A percentile compares a stretch with the other conserved stretches of the same genome.
These are phyloP conservation scores for Camelina laxa DNA, from an alignment of 345 rosid species.

Conservation along the genomic window DNA sequence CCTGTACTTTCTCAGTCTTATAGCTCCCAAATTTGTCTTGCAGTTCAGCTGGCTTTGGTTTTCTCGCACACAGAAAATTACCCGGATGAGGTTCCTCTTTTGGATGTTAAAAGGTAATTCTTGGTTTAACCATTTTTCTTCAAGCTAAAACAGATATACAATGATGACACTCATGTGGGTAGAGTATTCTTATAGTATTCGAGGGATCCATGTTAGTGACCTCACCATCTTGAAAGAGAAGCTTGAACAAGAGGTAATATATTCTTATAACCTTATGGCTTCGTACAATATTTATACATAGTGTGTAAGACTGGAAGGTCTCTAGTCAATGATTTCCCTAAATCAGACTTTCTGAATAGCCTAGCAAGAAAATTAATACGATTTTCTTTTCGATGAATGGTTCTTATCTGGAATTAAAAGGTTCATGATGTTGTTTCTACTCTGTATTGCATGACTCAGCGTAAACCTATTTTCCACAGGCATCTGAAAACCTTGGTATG, in stretches of 20 bases:
- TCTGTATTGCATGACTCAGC: neutral
- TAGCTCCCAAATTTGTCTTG: constrained; percentile 41
- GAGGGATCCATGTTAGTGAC: constrained; percentile 76
- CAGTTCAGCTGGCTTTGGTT: constrained; percentile 89
- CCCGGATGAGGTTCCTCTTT: constrained; percentile 88
- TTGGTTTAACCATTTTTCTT: constrained; percentile 24
- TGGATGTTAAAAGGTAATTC: constrained; percentile 74
- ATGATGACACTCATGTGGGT: constrained; percentile 29
- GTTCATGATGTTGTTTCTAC: constrained; percentile 13
- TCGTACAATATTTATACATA: neutral
- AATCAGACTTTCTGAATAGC: neutral
- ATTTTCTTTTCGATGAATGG: constrained; percentile 6
- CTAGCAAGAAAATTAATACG: neutral
- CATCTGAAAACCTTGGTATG: constrained; percentile 95
- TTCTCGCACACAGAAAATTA: constrained; percentile 89
- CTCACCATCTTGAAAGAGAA: constrained; percentile 79
- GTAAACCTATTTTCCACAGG: constrained; percentile 52
- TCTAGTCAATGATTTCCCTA: constrained; percentile 3
- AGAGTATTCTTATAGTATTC: constrained; percentile 55
- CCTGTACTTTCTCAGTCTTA: constrained; percentile 31
- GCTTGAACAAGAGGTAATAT: constrained; percentile 84
- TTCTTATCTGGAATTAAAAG: constrained; percentile 9
- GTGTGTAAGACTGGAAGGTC: neutral
- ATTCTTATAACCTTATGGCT: constrained; percentile 14
- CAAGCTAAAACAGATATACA: neutral